These are phyloP conservation scores for Botryosphaeria dothidea DNA, from an alignment of 2,329 filamentous ascomycete genomes.

Conservation along the genomic window DNA sequence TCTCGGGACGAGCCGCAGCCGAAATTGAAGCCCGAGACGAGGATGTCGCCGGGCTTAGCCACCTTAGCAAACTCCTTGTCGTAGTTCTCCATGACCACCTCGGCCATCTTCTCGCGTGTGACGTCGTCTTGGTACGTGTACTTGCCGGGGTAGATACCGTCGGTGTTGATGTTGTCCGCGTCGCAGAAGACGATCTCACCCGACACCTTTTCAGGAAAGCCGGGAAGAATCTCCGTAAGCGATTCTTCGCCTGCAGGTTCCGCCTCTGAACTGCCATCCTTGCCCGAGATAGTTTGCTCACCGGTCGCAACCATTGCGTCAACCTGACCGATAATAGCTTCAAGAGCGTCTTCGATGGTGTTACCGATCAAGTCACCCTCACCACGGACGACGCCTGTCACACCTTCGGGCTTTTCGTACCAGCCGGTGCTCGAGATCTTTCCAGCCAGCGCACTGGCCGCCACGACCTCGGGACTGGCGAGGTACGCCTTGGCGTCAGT, in stretches of 20 bases:
- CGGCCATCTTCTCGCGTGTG: constrained; percentile 74
- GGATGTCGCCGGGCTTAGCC: constrained; percentile 71
- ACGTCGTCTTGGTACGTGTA: constrained; percentile 92
- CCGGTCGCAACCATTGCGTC: constrained; percentile 62
- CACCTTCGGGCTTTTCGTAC: constrained; percentile 72
- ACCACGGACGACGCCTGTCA: constrained; percentile 67
- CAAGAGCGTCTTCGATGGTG: constrained; percentile 69
- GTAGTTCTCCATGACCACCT: constrained; percentile 94
- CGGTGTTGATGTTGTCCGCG: constrained; percentile 85
- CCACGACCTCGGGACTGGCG: constrained; percentile 86
- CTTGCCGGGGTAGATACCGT: constrained; percentile 88
- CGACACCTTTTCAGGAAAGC: constrained; percentile 79
- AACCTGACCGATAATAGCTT: constrained; percentile 68
- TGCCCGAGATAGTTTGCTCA: constrained; percentile 48
- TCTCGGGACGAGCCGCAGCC: constrained; percentile 80
- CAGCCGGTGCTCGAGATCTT: constrained; percentile 74
- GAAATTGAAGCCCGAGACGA: constrained; percentile 87
- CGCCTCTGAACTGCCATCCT: constrained; percentile 31
- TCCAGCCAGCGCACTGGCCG: constrained; percentile 78
- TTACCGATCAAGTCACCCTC: constrained; percentile 68
- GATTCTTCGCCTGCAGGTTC: constrained; percentile 34
- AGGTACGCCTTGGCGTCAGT: constrained; percentile 81
- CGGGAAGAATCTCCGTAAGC: constrained; percentile 73
- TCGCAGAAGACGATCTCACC: constrained; percentile 91
- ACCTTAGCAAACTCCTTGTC: constrained; percentile 68